Base-by-base conservation (phyloP, 2,329 filamentous ascomycete genomes). In the Botrytis fragariae region DNA sequence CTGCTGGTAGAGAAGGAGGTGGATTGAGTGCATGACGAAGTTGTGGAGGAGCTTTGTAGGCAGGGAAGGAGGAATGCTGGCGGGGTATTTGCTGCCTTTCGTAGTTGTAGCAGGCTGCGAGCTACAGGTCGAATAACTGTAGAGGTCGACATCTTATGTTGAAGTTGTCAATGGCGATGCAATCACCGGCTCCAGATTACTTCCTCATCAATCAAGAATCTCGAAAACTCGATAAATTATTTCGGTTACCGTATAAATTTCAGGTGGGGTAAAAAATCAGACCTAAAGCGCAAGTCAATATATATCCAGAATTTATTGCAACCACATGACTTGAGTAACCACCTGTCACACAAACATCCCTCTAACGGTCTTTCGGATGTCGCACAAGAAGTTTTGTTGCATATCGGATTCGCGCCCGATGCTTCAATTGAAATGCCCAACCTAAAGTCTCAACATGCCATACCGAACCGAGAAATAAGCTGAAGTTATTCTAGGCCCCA, bases 21-120 rank as follows among this genome's bases (percentile, higher is more conserved):
- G 71, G 72, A 76, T 76, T 80, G 80, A 32, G 68, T 64, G 32
- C 44, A 59, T 61, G 71, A 71, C 57, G 79, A 76, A 18, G n/a
- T 71, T 37, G 45, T 65, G 63, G 48, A 69, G 63, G 62, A 69
- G 32, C 57, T 57, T 22, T 77, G 69, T 59, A 79, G 72, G 54
- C 78, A 78, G 1, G 81, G 80, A 16, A 81, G 75, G 69, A 82
- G 80, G 76, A 82, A 82, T 10, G 74, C 74, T 25, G 79, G 78
- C 7, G 78, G 78, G 35, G 74, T 74, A 44, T 77, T 74, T 37
- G 71, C 61, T n/a, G 67, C 42, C 59, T 74, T 73, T 68, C 64
- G 76, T 35, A 76, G 42, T 59, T 74, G 73, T 42, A 78, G 45
- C 25, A 80, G 72, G 51, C 67, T 61, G 62, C 75, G 75, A 35